Percentiles rank a stretch among this genome's conserved stretches.
These are phyloP conservation scores for Aaosphaeria pasadenensis DNA, from an alignment of 2,329 filamentous ascomycete genomes.

Conservation along the genomic window DNA sequence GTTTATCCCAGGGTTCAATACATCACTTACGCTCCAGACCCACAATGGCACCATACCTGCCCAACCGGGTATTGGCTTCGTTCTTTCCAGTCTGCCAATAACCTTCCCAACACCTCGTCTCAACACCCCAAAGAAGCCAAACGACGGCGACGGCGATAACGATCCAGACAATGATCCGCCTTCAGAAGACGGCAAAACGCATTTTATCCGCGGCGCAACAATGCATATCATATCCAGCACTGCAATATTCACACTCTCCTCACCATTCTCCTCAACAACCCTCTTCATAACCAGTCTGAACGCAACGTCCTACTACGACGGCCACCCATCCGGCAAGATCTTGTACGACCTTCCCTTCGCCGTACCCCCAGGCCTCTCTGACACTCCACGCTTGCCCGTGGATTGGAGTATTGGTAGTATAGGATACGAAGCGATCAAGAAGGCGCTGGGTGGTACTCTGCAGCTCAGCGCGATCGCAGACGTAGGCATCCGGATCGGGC, in stretches of 20 bases:
- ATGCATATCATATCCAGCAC: slow-evolving; percentile 85
- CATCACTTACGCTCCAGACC: slow-evolving; percentile 69
- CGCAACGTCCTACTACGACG: slow-evolving; percentile 83
- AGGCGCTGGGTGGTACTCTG: slow-evolving; percentile 75
- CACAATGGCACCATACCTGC: slow-evolving; percentile 71
- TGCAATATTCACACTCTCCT: slow-evolving; percentile 78
- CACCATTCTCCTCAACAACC: slow-evolving; percentile 70
- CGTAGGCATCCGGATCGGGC: slow-evolving; percentile 70
- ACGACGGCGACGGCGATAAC: slow-evolving; percentile 30
- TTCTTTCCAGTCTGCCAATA: slow-evolving; percentile 69
- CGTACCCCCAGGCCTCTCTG: slow-evolving; percentile 69
- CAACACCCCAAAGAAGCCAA: slow-evolving; percentile 50
- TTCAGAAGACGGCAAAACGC: slow-evolving; percentile 44
- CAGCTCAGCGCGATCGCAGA: slow-evolving; percentile 75
- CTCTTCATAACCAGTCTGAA: slow-evolving; percentile 77
- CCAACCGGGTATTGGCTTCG: slow-evolving; percentile 68
- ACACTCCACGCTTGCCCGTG: slow-evolving; percentile 77
- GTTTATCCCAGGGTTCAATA: slow-evolving; percentile 67
- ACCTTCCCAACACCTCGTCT: slow-evolving; percentile 70
- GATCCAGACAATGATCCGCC: slow-evolving; percentile 24
- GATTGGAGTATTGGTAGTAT: slow-evolving; percentile 73
- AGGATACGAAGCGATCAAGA: slow-evolving; percentile 77
- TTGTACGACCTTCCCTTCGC: slow-evolving; percentile 70
- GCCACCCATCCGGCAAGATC: slow-evolving; percentile 74
- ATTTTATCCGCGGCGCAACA: slow-evolving; percentile 81